Evolutionary conservation across 2,329 filamentous ascomycete species (phyloP).

Genomic region (Ophiostoma quercus): DNA sequence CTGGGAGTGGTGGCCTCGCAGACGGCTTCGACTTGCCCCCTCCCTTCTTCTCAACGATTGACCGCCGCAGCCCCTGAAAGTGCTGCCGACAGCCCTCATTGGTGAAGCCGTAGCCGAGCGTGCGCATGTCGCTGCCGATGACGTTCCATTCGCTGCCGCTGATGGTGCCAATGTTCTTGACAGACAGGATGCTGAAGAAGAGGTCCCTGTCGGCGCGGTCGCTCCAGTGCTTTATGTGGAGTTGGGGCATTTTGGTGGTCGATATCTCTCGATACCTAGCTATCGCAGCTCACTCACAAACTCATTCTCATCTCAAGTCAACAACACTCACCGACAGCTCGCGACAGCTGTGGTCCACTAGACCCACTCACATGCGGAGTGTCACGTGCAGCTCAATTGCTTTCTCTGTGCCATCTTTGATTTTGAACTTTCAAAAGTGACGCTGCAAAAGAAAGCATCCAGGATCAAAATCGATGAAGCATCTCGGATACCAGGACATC

Average conservation of each 20-base stretch:
- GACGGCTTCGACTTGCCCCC: neutral
- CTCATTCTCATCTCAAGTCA: neutral
- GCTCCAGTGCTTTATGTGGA: slow-evolving; percentile 51
- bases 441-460: no score
- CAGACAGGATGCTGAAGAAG: slow-evolving; percentile 57
- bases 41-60: slow-evolving; percentile 28
- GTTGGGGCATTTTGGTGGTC: neutral
- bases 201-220: slow-evolving; percentile 58
- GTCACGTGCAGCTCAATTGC: neutral
- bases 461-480: no score
- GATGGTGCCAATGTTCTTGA: slow-evolving; percentile 60
- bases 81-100: slow-evolving; percentile 63
- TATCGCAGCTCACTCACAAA: neutral
- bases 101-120: slow-evolving; percentile 56
- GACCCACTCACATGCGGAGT: neutral
- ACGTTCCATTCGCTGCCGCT: slow-evolving; percentile 58
- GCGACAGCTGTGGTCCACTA: neutral
- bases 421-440: neutral
- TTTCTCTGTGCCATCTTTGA: neutral
- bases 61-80: slow-evolving; percentile 48
- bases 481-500: neutral
- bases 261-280: no score
- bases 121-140: slow-evolving; percentile 57
- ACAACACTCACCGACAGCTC: neutral
- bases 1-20: no score